Percentiles rank a stretch among this genome's conserved stretches.
Evolutionary conservation across 495 filamentous ascomycete species (phyloP).

Genomic region (Aspergillus olivimuriae): DNA sequence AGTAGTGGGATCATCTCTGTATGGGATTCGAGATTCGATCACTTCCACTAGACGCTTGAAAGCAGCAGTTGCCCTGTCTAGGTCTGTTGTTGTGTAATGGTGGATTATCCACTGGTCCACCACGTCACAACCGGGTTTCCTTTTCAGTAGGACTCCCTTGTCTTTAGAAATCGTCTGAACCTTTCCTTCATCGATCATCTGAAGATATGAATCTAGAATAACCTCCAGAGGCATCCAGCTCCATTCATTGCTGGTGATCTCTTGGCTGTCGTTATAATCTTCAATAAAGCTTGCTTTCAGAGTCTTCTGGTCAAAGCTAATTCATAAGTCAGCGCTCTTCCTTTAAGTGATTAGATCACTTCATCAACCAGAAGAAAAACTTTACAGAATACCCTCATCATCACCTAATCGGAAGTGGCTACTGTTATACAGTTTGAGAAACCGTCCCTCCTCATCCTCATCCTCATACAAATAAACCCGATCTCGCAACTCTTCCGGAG

Average conservation of each 20-base stretch:
- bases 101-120: conserved; percentile 5
- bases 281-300: conserved; percentile 8
- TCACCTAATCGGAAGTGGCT: conserved; percentile 5
- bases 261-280: conserved; percentile 2
- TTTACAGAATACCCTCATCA: conserved; percentile 11
- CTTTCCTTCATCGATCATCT: conserved; percentile 11
- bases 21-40: conserved; percentile 4
- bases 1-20: conserved; percentile 1
- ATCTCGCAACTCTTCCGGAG: conserved; percentile 2
- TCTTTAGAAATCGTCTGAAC: conserved; percentile 5
- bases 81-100: conserved; percentile 7
- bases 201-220: conserved; percentile 10
- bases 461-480: conserved; percentile 4
- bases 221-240: conserved; percentile 13
- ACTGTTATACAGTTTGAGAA: conserved; percentile 6
- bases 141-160: conserved; percentile 3
- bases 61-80: conserved; percentile 5
- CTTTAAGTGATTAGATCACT: background rate
- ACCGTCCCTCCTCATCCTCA: conserved; percentile 6
- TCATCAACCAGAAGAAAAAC: background rate
- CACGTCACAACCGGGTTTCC: background rate
- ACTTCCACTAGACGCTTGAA: conserved; percentile 5
- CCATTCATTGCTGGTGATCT: conserved; percentile 6
- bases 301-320: conserved; percentile 11
- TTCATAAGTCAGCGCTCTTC: conserved; percentile 3